Evolutionary conservation across 2,329 filamentous ascomycete species (phyloP), one percentile per base, ranked within the genome.

Genomic region (Penicillium expansum): DNA sequence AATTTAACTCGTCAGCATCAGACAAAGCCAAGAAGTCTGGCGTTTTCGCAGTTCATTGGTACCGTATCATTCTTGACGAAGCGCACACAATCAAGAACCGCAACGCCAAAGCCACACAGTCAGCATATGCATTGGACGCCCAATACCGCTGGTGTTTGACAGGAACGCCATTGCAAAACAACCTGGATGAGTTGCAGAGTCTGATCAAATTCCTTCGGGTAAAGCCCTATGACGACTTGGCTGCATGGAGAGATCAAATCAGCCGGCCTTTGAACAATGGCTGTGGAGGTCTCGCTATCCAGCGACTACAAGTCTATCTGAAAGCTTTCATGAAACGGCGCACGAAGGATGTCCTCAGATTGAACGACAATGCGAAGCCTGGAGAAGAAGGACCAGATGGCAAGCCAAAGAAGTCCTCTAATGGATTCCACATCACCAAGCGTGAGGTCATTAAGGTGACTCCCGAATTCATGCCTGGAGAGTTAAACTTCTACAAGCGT

Each of bases 11-110:
- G 7, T 61, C 60, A 10, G 83, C 86, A 58, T 87, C 86, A 11
- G 86, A 84, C 39, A 84, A 84, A 45, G 80, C 78, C 3, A 80
- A 85, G 10, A 89, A 92, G 68, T 84, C 87, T 50, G 93, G 92
- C 11, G 93, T 92, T 67, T 97, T 97, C 69, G 92, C 91, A 11
- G 80, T 97, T 6, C 86, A 93, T 68, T 99, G 94, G 94, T 97
- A 94, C 78, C 89, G 94, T 50, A 85, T 97, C 59, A 93, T 99
- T 62, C 82, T 99, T 2, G 94, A 99, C 62, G 94, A 99, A 77
- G 94, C 94, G 1, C 94, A 99, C 73, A 96, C 90, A 1, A 97
- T 99, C 82, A 99, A 99, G 78, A 99, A 99, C 71, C 88, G 93
- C 61, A 96, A 95, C 64, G 92, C 94, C 22, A 99, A 99, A 76